Evolutionary conservation across 441 rosid species (phyloP), one percentile per base, ranked within the genome.

Genomic region (Corymbia citriodora): DNA sequence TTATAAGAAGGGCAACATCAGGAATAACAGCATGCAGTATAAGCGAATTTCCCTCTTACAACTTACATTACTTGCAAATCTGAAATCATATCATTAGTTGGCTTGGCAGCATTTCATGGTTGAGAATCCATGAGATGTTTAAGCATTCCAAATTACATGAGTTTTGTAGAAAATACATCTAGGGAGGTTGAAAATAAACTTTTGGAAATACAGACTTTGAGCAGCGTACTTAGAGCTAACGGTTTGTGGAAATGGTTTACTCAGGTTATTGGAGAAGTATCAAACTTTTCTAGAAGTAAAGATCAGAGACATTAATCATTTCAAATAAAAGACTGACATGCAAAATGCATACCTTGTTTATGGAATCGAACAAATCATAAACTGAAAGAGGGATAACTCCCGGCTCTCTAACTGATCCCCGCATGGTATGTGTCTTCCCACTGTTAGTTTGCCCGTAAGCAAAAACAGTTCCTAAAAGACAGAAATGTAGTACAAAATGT

Each of bases 371-470:
- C 88, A 98, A 91, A 93, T 96, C 97, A 68, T 93, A 92, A 16
- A 98, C 97, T 7, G 99, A 98, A 21, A 95, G 96, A 89, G 98
- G 99, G 86, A 98, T 97, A 89, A 98, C 98, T 50, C 99, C 99
- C 7, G 94, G 98, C 92, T 98, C 99, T 49, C 70, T 50, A n/a
- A 85, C 90, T 3, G 99, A 94, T 79, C 99, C 99, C 72, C 99
- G 95, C 99, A 98, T 98, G 9, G 99, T 98, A 90, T 96, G 97
- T 2, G 99, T 98, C 96, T 98, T 98, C 31, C 99, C 99, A 81
- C 99, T 98, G 83, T 96, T 97, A 12, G 99, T 98, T 91, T 98
- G 99, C 59, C 99, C 99, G 87, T 98, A 98, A 54, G 99, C 99
- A 94, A 98, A 98, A 63, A 96, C 99, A 17, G 99, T 98, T 27